These are phyloP conservation scores for Mycena olivaceomarginata DNA, from an alignment of 768 basidiomycete species.

Conservation along the genomic window DNA sequence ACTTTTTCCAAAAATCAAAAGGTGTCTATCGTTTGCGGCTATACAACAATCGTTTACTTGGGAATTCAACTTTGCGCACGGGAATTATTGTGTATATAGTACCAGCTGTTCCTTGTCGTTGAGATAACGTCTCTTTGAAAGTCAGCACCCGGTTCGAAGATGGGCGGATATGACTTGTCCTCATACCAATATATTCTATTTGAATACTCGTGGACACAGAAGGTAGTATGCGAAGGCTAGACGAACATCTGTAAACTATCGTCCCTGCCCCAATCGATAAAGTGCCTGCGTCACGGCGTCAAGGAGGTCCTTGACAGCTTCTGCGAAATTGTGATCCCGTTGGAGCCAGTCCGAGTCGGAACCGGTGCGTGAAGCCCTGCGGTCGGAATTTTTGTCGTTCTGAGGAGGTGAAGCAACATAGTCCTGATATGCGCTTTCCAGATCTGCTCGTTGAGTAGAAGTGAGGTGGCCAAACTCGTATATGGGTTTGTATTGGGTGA, in stretches of 20 bases:
- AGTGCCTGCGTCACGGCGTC: neutral
- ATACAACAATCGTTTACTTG: no score
- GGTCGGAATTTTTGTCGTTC: neutral
- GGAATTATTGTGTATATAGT: slow-evolving; percentile 14
- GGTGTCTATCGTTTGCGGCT: no score
- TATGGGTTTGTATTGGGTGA: neutral
- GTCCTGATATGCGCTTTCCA: neutral
- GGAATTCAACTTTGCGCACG: no score
- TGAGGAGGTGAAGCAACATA: neutral
- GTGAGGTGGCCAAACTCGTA: neutral
- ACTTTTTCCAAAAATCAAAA: no score
- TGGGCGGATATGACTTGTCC: no score
- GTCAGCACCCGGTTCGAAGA: no score
- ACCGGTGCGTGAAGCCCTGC: no score
- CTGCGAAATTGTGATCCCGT: neutral
- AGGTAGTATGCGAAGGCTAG: neutral
- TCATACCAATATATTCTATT: no score
- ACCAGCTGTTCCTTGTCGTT: no score
- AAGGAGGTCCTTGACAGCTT: neutral
- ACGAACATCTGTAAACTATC: slow-evolving; percentile 7
- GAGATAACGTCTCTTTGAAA: no score
- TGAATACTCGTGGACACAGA: no score
- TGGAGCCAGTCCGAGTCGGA: neutral
- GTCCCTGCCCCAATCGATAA: neutral
- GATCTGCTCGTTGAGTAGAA: neutral